Percentiles rank a stretch among this genome's conserved stretches.
Conservation (phyloP, 257 asterid species). For the Solanum ahanhuiri region DNA sequence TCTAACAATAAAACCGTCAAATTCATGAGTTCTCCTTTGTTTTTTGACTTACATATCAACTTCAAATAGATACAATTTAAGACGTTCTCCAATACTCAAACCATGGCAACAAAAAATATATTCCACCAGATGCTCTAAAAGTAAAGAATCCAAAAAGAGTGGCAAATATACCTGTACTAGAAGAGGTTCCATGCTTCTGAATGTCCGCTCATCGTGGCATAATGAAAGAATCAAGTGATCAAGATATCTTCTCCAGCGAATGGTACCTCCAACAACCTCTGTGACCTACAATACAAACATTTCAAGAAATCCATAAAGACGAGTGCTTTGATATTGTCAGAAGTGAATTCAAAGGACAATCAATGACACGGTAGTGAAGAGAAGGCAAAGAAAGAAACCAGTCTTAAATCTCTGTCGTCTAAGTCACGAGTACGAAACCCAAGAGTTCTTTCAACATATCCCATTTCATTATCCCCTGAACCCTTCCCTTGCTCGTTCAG, state of each 20-base stretch:
- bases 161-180: conserved; percentile 54
- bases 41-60: background rate
- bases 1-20: background rate
- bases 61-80: background rate
- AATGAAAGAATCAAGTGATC: conserved; percentile 86
- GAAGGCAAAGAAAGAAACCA: conserved; percentile 29
- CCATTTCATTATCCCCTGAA: conserved; percentile 89
- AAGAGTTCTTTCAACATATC: conserved; percentile 85
- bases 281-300: conserved; percentile 48
- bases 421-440: conserved; percentile 76
- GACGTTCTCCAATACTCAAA: background rate
- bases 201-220: conserved; percentile 57
- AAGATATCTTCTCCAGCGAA: conserved; percentile 94
- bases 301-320: background rate
- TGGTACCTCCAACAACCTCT: conserved; percentile 92
- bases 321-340: background rate
- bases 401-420: conserved; percentile 85
- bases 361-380: background rate
- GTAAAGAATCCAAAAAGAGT: conserved; percentile 1
- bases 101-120: background rate
- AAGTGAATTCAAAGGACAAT: background rate
- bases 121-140: background rate
- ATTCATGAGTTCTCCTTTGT: background rate
- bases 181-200: conserved; percentile 87
- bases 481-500: conserved; percentile 92